Conservation (phyloP, 805 yeast genomes). For the Hanseniaspora lachancei region DNA sequence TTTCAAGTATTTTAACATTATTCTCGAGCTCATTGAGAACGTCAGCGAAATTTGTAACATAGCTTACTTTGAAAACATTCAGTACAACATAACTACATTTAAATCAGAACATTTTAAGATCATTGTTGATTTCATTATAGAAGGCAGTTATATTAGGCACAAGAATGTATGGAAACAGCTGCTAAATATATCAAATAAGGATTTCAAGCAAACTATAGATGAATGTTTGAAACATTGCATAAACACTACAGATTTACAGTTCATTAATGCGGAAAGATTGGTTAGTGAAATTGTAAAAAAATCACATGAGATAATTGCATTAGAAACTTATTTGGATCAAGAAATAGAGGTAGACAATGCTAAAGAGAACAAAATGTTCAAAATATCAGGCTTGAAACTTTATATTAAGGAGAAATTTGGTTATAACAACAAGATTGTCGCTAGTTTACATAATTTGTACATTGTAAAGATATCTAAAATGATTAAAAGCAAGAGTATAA, state of each 20-base stretch:
- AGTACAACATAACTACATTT: neutral
- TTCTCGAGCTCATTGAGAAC: neutral
- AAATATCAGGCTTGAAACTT: neutral
- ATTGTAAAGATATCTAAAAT: neutral
- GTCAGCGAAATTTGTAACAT: neutral
- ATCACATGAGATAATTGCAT: neutral
- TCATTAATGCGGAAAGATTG: neutral
- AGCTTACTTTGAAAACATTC: neutral
- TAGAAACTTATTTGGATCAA: neutral
- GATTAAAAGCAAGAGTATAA: neutral
- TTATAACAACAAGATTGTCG: neutral
- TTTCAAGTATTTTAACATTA: neutral
- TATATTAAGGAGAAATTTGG: conserved; percentile 1
- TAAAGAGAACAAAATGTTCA: neutral
- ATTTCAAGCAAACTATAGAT: conserved; percentile 1
- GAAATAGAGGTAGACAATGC: neutral
- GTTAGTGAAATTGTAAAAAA: neutral
- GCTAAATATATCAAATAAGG: neutral
- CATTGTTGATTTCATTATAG: neutral
- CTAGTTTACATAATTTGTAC: conserved; percentile 1
- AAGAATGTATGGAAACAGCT: neutral
- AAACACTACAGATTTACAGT: neutral
- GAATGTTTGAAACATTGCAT: conserved; percentile 1
- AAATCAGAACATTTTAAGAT: neutral
- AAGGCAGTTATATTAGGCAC: neutral